These are phyloP conservation scores for Triglochin maritima DNA, from an alignment of 106 monocot species.

Conservation along the genomic window DNA sequence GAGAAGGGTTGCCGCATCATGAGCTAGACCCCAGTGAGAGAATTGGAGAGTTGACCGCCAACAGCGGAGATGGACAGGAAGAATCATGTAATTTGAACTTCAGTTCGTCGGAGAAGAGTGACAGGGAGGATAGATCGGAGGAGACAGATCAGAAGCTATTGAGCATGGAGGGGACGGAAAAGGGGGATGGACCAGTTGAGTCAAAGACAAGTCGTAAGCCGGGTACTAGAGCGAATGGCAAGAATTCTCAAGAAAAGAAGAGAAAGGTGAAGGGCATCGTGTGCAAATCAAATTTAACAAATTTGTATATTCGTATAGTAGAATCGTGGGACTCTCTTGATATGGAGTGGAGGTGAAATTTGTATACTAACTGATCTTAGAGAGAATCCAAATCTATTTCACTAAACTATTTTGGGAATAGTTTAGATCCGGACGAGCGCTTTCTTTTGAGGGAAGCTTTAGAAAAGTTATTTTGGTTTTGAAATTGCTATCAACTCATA, in stretches of 20 bases:
- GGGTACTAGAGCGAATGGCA: background rate
- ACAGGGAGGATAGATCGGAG: background rate
- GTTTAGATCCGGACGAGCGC: no score
- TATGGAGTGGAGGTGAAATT: no score
- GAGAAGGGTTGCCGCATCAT: background rate
- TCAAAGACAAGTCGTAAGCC: background rate
- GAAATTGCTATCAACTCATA: no score
- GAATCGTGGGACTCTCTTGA: no score
- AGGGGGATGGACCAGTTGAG: conserved; percentile 1
- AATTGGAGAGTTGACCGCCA: background rate
- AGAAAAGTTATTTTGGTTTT: no score
- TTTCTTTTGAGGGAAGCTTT: no score
- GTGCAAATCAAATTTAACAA: no score
- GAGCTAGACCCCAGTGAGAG: background rate
- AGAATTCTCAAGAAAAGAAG: background rate
- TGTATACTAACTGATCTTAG: no score
- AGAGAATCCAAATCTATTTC: no score
- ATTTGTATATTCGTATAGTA: no score
- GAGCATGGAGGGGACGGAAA: background rate
- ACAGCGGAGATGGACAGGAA: background rate
- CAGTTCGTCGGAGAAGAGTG: background rate
- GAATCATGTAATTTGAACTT: background rate
- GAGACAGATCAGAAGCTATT: background rate
- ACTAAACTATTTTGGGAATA: no score
- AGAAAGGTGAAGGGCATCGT: no score